These are phyloP conservation scores for Enterocytospora artemiae DNA, from an alignment of 371 early-diverging fungal genomes.

Conservation along the genomic window DNA sequence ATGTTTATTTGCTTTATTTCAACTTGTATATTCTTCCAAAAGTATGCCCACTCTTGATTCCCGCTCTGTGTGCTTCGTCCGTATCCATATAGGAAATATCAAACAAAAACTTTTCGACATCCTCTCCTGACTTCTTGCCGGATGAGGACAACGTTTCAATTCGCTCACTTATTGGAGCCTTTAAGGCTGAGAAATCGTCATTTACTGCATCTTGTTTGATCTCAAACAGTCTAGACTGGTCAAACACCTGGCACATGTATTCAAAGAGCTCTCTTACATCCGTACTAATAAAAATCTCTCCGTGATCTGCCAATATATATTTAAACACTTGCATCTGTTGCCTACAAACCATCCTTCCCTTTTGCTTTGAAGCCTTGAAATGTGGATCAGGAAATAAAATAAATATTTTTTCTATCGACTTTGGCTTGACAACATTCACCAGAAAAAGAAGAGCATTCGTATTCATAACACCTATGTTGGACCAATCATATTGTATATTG, in stretches of 20 bases:
- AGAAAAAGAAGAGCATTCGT: constrained; percentile 97
- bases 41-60: constrained; percentile 36
- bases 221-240: constrained; percentile 15
- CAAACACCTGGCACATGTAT: constrained; percentile 40
- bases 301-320: constrained; percentile 47
- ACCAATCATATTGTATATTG: too few relatives aligned
- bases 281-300: constrained; percentile 56
- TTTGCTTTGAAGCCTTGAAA: constrained; percentile 96
- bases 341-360: constrained; percentile 80
- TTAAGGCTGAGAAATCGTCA: too few relatives aligned
- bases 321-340: constrained; percentile 47
- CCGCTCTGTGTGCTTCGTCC: constrained; percentile 49
- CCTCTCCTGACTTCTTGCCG: neutral
- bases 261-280: constrained; percentile 55
- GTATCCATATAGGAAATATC: constrained; percentile 33
- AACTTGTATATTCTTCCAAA: constrained; percentile 15
- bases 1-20: constrained; percentile 7
- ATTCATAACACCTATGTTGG: constrained; percentile 81
- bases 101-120: constrained; percentile 13
- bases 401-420: constrained; percentile 81
- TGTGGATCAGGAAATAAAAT: constrained; percentile 95
- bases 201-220: neutral
- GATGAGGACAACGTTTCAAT: too few relatives aligned
- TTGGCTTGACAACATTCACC: constrained; percentile 87
- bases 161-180: too few relatives aligned